Base-by-base conservation (phyloP, 345 rosid genomes). In the Boechera retrofracta region DNA sequence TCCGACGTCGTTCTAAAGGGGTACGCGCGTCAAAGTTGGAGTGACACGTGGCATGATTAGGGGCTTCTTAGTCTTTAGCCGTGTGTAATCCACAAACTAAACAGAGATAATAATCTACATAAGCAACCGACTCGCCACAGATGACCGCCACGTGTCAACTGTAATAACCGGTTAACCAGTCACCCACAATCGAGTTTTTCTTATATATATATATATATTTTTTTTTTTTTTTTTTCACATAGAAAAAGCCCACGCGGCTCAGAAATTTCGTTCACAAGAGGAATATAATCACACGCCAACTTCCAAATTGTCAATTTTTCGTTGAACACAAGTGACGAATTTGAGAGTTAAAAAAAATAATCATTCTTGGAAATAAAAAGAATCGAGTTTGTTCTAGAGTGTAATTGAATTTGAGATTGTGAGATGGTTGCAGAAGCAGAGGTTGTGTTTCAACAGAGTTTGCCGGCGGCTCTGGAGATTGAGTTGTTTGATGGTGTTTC, bases 381-480 rank as follows among this genome's bases (percentile, higher is more conserved):
- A 39, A 21, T 63, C 6, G 70, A 71, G 56, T 60, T 35, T 42
- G 47, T 26, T 29, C 7, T 28, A 26, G 51, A 5, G 38, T 61
- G 71, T 45, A 32, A 18, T 16, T 52, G 53, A 16, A 62, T 47
- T 21, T 64, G 54, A 12, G 78, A 13, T 69, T 6, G 32, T 59
- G 56, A 45, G 16, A 59, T 90, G 97, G 92, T 83, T 24, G 90
- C 90, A 62, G 97, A 87, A 84, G 84, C 86, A 64, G 90, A 87
- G 80, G 76, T 85, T 71, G 85, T 83, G 58, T 77, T 82, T 73
- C 88, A 82, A 73, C 87, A 83, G 80, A 87, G 84, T 81, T 81
- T 86, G 2, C 79, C 89, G 73, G 71, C 58, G 55, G 83, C 78
- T 76, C 71, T 87, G 74, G 93, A 88, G 64, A 85, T 83, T 73